Percentiles rank a stretch among this genome's conserved stretches.
Conservation (phyloP, 2,329 filamentous ascomycete genomes). For the Neopestalotiopsis sp. region DNA sequence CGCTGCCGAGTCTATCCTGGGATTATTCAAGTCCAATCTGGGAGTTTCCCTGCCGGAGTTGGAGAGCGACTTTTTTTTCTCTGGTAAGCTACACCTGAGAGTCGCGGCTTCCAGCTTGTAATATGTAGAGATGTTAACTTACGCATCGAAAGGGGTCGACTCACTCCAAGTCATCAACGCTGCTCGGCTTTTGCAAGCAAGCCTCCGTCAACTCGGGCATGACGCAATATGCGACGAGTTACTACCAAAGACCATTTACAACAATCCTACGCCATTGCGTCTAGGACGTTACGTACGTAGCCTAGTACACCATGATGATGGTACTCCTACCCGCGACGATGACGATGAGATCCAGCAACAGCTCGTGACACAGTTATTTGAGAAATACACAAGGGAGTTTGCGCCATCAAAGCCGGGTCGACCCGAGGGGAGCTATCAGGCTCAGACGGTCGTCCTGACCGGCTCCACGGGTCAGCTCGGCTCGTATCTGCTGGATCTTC, state of each 20-base stretch:
- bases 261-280: slow-evolving; percentile 40
- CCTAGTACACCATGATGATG: slow-evolving; percentile 25
- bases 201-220: slow-evolving; percentile 35
- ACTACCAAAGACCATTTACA: slow-evolving; percentile 45
- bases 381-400: slow-evolving; percentile 41
- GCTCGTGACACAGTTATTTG: slow-evolving; percentile 38
- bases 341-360: slow-evolving; percentile 19
- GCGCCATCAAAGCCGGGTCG: slow-evolving; percentile 33
- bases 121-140: no score
- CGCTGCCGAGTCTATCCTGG: slow-evolving; percentile 34
- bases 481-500: slow-evolving; percentile 48
- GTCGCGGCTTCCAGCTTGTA: no score
- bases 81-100: slow-evolving; percentile 13
- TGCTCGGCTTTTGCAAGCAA: slow-evolving; percentile 39
- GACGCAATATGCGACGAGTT: slow-evolving; percentile 19
- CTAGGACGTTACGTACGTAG: slow-evolving; percentile 39
- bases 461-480: slow-evolving; percentile 56
- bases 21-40: slow-evolving; percentile 34
- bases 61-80: slow-evolving; percentile 44
- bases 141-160: slow-evolving; percentile 37
- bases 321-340: slow-evolving; percentile 22
- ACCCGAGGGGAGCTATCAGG: slow-evolving; percentile 29
- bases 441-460: slow-evolving; percentile 49
- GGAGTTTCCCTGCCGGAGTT: slow-evolving; percentile 31
- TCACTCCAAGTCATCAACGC: slow-evolving; percentile 47